These are phyloP conservation scores for Alloascoidea hylecoeti DNA, from an alignment of 805 yeast species.

Conservation along the genomic window DNA sequence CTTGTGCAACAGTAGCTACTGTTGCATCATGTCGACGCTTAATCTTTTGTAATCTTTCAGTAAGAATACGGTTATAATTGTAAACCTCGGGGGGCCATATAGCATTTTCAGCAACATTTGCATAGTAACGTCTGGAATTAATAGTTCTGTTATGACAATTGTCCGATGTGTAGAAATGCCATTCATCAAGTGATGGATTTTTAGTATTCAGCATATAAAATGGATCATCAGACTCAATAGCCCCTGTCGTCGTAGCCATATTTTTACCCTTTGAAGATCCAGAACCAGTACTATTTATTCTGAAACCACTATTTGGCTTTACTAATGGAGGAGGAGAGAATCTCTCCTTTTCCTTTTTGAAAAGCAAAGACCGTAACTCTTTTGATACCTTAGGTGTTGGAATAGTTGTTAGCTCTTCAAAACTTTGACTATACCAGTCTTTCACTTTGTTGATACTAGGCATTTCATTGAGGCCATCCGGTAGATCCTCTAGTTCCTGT, in stretches of 20 bases:
- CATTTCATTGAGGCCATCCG: conserved; percentile 58
- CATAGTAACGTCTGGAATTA: conserved; percentile 28
- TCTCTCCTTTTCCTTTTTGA: conserved; percentile 6
- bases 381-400: conserved; percentile 39
- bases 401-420: conserved; percentile 66
- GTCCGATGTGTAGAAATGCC: neutral
- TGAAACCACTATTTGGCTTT: neutral
- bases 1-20: conserved; percentile 84
- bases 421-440: conserved; percentile 86
- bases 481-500: conserved; percentile 69
- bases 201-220: neutral
- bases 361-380: conserved; percentile 24
- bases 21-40: conserved; percentile 86
- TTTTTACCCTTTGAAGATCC: neutral
- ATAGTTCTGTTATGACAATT: neutral
- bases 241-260: neutral
- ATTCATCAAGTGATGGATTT: neutral
- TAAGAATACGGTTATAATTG: conserved; percentile 54
- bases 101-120: conserved; percentile 32
- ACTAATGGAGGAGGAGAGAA: neutral
- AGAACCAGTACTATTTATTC: neutral
- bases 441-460: conserved; percentile 65
- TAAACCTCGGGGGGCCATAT: conserved; percentile 65
- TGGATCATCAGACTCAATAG: neutral
- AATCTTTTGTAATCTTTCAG: conserved; percentile 52